phyloP scores from a whole-genome alignment of 2,329 filamentous ascomycete genomes.

The Botrytis pseudocinerea region DNA sequence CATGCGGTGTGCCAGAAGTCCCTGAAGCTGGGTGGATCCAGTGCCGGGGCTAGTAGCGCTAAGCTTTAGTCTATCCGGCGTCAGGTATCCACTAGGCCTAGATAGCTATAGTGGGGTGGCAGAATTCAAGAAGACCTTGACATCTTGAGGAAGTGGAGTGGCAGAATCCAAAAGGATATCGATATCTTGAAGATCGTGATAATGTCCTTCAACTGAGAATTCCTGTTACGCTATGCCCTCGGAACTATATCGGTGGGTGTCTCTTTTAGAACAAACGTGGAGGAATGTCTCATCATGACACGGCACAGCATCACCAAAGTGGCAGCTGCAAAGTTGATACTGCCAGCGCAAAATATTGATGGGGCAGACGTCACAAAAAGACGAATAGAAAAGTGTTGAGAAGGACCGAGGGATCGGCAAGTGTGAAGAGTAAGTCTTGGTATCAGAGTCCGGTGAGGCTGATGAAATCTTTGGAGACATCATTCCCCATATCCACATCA shows the following conservation, averaged over 20 bases:
- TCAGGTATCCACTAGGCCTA: not conserved
- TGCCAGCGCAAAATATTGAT: constrained; percentile 12
- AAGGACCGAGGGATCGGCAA: constrained; percentile 6
- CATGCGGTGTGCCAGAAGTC: not conserved
- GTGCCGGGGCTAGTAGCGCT: not conserved
- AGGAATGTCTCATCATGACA: constrained; percentile 14
- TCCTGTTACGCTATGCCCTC: not conserved
- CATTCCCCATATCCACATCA: not conserved
- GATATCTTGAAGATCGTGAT: not conserved
- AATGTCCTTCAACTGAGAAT: not conserved
- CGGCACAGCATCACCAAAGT: not conserved
- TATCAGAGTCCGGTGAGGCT: not conserved
- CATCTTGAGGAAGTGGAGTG: not conserved
- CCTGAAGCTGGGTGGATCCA: constrained; percentile 6
- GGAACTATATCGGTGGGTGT: not conserved
- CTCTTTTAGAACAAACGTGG: constrained; percentile 5
- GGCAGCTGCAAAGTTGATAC: not conserved
- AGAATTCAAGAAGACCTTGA: not conserved
- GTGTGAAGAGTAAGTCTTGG: not conserved
- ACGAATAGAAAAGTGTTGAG: not conserved
- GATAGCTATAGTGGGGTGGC: not conserved
- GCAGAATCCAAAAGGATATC: not conserved
- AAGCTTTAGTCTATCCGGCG: not conserved
- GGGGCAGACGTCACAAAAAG: not conserved
- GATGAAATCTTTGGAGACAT: not conserved